These are phyloP conservation scores for Geranomyces variabilis DNA, from an alignment of 192 early-diverging fungal species.

Conservation along the genomic window DNA sequence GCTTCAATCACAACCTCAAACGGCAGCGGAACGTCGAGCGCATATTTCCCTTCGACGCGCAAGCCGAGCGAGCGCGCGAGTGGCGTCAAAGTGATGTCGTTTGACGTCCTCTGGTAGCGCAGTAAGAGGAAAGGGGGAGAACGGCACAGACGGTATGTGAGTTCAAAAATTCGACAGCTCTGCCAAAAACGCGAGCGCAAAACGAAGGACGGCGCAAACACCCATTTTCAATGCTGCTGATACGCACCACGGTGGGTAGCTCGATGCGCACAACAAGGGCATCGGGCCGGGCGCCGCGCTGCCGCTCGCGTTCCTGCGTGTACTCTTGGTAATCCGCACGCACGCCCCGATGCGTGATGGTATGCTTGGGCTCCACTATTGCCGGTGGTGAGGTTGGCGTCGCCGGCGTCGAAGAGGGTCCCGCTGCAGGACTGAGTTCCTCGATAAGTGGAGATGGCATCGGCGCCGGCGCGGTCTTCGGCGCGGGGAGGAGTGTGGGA, in stretches of 20 bases:
- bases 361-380: conserved; percentile 36
- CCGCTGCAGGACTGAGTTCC: conserved; percentile 11
- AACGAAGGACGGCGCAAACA: neutral
- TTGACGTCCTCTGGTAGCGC: conserved; percentile 1
- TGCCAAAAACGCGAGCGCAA: neutral
- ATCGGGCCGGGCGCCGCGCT: conserved; percentile 45
- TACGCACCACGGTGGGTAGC: conserved; percentile 47
- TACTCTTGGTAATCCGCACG: conserved; percentile 44
- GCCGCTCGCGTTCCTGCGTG: conserved; percentile 38
- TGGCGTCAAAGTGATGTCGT: conserved; percentile 3
- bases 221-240: too few species aligned
- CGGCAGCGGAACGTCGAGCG: conserved; percentile 46
- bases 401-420: neutral
- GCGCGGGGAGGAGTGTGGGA: neutral
- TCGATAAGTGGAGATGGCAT: neutral
- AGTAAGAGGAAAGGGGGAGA: conserved; percentile 36
- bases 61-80: conserved; percentile 30
- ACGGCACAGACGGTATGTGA: conserved; percentile 28
- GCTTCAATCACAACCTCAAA: conserved; percentile 46
- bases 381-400: neutral
- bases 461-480: conserved; percentile 4
- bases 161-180: neutral
- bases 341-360: conserved; percentile 43
- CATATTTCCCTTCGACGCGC: conserved; percentile 38
- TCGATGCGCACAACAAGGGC: conserved; percentile 48